Evolutionary conservation across 768 basidiomycete species (phyloP).

Genomic region (Trametes elegans): DNA sequence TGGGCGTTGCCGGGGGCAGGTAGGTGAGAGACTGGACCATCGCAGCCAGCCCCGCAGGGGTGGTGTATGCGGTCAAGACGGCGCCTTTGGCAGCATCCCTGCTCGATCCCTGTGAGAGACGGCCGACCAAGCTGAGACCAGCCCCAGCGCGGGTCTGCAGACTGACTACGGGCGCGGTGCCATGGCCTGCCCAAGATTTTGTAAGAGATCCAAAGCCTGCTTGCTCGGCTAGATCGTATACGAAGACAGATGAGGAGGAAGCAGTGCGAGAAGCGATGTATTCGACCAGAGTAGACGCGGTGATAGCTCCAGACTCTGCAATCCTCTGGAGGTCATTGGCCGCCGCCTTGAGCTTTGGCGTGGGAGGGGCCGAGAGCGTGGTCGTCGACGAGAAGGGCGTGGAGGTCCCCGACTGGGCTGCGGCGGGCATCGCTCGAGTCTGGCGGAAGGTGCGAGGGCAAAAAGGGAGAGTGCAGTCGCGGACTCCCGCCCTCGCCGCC

Average conservation of each 20-base stretch:
- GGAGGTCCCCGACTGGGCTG: constrained; percentile 25
- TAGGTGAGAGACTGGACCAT: constrained; percentile 80
- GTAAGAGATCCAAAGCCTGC: constrained; percentile 77
- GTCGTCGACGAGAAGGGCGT: constrained; percentile 32
- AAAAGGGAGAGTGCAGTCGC: background rate
- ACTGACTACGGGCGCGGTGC: constrained; percentile 53
- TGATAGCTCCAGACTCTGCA: constrained; percentile 24
- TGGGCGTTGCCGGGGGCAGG: constrained; percentile 59
- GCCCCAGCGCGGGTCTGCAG: constrained; percentile 86
- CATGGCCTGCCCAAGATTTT: constrained; percentile 56
- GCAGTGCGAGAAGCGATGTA: constrained; percentile 55
- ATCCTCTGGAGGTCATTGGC: constrained; percentile 22
- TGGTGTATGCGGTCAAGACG: constrained; percentile 76
- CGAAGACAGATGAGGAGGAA: constrained; percentile 66
- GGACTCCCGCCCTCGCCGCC: background rate
- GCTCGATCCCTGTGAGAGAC: constrained; percentile 78
- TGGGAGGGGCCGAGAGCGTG: constrained; percentile 33
- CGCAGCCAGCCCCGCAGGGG: constrained; percentile 76
- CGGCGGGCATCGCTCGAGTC: constrained; percentile 26
- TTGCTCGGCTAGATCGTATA: constrained; percentile 83
- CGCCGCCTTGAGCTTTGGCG: constrained; percentile 32
- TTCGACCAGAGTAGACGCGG: constrained; percentile 68
- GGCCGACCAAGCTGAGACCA: constrained; percentile 74
- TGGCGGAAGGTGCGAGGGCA: background rate
- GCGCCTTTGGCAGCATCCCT: constrained; percentile 57